These are phyloP conservation scores for Casuarina glauca DNA, from an alignment of 306 rosid genomes.

Conservation along the genomic window DNA sequence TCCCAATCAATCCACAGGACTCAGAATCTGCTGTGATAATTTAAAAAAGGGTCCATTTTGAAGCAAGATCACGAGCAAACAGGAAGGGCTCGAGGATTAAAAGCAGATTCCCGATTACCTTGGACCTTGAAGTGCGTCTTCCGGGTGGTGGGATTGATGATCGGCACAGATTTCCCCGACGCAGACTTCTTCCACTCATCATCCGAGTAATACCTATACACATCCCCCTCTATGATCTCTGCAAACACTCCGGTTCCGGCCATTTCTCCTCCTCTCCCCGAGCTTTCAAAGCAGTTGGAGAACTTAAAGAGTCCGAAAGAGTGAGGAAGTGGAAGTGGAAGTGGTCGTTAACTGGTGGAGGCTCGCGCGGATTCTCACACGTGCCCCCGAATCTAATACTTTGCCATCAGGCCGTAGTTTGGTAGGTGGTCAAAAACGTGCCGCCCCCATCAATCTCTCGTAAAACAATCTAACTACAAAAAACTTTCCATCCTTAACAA, in stretches of 20 bases:
- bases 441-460: background rate
- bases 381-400: too few relatives aligned
- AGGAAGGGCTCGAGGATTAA: background rate
- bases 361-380: too few relatives aligned
- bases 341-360: background rate
- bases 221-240: slow-evolving; percentile 79
- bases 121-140: slow-evolving; percentile 93
- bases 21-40: background rate
- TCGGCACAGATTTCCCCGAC: slow-evolving; percentile 79
- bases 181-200: slow-evolving; percentile 90
- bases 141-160: slow-evolving; percentile 84
- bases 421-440: background rate
- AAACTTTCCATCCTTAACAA: too few relatives aligned
- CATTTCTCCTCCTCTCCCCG: slow-evolving; percentile 33
- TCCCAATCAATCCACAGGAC: background rate
- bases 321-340: background rate
- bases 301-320: background rate
- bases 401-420: background rate
- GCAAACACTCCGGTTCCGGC: slow-evolving; percentile 75
- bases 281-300: background rate
- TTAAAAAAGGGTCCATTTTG: background rate
- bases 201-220: slow-evolving; percentile 74
- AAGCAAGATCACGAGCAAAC: background rate
- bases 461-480: too few relatives aligned
- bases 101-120: slow-evolving; percentile 40